phyloP scores from a whole-genome alignment of 345 rosid genomes.

The Salix koriyanagi region DNA sequence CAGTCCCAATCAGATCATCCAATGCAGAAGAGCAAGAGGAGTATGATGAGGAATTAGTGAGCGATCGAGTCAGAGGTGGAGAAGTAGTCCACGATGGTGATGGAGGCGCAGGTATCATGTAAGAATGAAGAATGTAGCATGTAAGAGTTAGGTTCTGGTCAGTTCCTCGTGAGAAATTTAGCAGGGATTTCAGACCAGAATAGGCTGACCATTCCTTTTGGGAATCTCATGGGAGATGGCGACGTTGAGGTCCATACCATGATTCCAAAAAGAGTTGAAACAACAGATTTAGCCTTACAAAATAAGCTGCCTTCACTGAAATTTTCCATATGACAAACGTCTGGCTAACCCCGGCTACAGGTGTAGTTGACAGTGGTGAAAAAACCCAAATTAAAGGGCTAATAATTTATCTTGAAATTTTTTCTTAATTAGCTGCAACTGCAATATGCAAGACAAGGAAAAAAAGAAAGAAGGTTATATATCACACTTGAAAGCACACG shows the following conservation, averaged over 20 bases:
- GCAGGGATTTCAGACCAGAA: constrained; percentile 34
- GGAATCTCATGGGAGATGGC: constrained; percentile 17
- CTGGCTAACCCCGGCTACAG: no score
- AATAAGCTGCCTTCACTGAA: constrained; percentile 7
- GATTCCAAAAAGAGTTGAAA: constrained; percentile 19
- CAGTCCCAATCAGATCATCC: constrained; percentile 40
- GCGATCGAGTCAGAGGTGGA: not conserved
- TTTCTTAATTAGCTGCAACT: no score
- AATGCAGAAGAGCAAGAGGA: constrained; percentile 16
- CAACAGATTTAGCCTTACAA: constrained; percentile 14
- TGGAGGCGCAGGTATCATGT: not conserved
- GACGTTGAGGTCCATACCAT: constrained; percentile 9
- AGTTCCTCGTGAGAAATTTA: not conserved
- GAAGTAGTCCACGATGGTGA: not conserved
- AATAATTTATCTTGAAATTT: no score
- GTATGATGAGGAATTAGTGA: constrained; percentile 9
- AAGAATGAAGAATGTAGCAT: constrained; percentile 15
- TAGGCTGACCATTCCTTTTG: not conserved
- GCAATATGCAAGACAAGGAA: no score
- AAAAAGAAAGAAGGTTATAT: no score
- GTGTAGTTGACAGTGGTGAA: no score
- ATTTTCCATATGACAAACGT: not conserved
- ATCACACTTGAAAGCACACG: no score
- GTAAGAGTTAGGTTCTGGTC: constrained; percentile 2
- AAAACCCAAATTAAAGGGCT: no score